Evolutionary conservation across 2,329 filamentous ascomycete species (phyloP).

Genomic region (Apiospora hydei): DNA sequence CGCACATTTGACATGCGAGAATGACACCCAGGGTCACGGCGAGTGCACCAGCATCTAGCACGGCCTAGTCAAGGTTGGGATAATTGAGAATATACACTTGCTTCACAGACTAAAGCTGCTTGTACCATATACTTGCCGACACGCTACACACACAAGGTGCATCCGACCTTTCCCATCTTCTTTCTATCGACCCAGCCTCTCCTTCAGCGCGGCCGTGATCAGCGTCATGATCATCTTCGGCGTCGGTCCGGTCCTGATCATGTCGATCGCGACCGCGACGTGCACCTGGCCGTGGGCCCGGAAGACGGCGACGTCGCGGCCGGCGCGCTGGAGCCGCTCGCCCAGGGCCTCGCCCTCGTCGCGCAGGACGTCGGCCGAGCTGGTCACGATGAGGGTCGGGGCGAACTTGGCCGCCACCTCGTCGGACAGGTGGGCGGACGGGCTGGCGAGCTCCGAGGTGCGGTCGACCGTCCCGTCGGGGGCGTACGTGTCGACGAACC

Average conservation of each 20-base stretch:
- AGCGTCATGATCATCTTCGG: not conserved
- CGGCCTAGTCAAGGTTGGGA: no score
- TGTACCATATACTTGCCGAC: not conserved
- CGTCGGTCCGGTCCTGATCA: not conserved
- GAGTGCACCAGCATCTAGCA: no score
- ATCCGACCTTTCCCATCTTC: no score
- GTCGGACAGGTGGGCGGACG: not conserved
- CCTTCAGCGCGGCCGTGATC: not conserved
- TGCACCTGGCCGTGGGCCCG: not conserved
- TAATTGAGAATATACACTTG: no score
- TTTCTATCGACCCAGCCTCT: not conserved
- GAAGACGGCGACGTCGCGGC: not conserved
- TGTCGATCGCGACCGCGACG: not conserved
- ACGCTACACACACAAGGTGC: not conserved
- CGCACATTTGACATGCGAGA: no score
- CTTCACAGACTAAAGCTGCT: not conserved
- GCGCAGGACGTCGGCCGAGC: not conserved
- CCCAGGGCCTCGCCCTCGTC: not conserved
- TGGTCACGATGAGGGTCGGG: constrained; percentile 2
- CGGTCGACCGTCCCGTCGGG: not conserved
- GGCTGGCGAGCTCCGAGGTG: not conserved
- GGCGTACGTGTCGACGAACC: not conserved
- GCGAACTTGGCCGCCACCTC: not conserved
- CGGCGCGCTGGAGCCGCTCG: constrained; percentile 3
- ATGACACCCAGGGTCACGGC: no score